These are phyloP conservation scores for Zoysia pacifica DNA, from an alignment of 176 grass and related monocot genomes.

Conservation along the genomic window DNA sequence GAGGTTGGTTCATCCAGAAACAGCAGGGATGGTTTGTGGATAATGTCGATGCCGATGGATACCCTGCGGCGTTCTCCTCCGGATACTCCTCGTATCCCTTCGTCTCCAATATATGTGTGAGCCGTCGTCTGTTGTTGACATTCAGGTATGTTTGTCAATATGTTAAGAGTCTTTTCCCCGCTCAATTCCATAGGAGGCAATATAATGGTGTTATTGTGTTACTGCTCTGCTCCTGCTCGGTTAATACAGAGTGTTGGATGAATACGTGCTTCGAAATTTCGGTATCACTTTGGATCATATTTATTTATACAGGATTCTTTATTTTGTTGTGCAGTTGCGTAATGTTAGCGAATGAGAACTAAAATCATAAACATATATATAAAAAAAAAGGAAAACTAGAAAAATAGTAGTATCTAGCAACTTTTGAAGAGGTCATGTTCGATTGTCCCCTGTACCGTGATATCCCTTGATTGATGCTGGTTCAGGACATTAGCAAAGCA, in stretches of 20 bases:
- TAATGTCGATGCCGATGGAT: slow-evolving; percentile 68
- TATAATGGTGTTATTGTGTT: neutral
- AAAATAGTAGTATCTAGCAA: neutral
- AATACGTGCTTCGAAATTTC: neutral
- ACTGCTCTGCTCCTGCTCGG: neutral
- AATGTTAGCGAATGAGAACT: neutral
- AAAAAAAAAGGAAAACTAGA: neutral
- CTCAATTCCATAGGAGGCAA: neutral
- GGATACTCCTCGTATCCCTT: slow-evolving; percentile 61
- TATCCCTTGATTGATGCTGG: neutral
- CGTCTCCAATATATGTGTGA: slow-evolving; percentile 73
- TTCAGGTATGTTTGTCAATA: neutral
- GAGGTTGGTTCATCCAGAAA: slow-evolving; percentile 80
- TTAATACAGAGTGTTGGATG: neutral
- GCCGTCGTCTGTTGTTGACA: slow-evolving; percentile 55
- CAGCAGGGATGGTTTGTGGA: slow-evolving; percentile 65
- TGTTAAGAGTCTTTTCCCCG: neutral
- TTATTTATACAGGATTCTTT: too few relatives aligned
- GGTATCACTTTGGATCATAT: too few relatives aligned
- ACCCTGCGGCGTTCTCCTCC: slow-evolving; percentile 68
- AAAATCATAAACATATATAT: neutral
- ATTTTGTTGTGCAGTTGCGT: neutral
- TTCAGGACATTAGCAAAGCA: neutral
- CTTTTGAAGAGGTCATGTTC: neutral
- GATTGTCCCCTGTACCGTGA: too few relatives aligned